phyloP scores from a whole-genome alignment of 1,284 basidiomycete species.

The Ustilago nuda region DNA sequence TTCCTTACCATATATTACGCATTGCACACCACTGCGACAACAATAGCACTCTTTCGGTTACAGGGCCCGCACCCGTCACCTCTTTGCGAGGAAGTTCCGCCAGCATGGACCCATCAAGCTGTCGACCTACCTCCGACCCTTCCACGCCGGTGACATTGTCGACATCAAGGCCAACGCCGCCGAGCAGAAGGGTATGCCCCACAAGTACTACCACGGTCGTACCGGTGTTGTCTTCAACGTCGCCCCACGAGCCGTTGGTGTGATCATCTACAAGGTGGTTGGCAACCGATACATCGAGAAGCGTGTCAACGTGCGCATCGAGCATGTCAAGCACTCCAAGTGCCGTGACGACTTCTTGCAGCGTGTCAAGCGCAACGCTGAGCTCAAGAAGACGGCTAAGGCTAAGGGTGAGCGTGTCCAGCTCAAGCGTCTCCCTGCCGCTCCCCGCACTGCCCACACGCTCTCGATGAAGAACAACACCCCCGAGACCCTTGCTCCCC shows the following conservation, averaged over 20 bases:
- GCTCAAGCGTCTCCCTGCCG: constrained; percentile 87
- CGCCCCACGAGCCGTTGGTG: constrained; percentile 91
- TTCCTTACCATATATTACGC: background rate
- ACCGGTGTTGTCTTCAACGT: constrained; percentile 99
- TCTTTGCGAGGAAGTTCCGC: constrained; percentile 78
- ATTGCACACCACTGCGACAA: background rate
- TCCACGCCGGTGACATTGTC: constrained; percentile 96
- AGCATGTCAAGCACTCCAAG: constrained; percentile 98
- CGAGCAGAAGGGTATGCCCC: constrained; percentile 99
- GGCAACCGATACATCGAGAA: constrained; percentile 99
- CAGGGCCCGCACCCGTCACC: constrained; percentile 98
- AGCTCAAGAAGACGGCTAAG: constrained; percentile 83
- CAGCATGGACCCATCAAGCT: constrained; percentile 91
- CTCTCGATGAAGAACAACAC: constrained; percentile 82
- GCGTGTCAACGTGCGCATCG: constrained; percentile 97
- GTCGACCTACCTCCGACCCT: constrained; percentile 92
- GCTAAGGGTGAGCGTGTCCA: constrained; percentile 77
- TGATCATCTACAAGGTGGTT: constrained; percentile 98
- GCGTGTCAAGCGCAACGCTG: constrained; percentile 93
- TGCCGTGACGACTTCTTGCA: constrained; percentile 98
- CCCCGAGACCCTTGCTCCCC: constrained; percentile 91
- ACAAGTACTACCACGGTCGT: constrained; percentile 82
- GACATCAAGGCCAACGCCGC: constrained; percentile 99
- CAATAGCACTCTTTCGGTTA: constrained; percentile 98
- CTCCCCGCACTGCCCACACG: constrained; percentile 83